A percentile compares a stretch with the other conserved stretches of the same genome.
Evolutionary conservation across 2,329 filamentous ascomycete species (phyloP).

Genomic region (Pseudopyrenochaeta lycopersici): DNA sequence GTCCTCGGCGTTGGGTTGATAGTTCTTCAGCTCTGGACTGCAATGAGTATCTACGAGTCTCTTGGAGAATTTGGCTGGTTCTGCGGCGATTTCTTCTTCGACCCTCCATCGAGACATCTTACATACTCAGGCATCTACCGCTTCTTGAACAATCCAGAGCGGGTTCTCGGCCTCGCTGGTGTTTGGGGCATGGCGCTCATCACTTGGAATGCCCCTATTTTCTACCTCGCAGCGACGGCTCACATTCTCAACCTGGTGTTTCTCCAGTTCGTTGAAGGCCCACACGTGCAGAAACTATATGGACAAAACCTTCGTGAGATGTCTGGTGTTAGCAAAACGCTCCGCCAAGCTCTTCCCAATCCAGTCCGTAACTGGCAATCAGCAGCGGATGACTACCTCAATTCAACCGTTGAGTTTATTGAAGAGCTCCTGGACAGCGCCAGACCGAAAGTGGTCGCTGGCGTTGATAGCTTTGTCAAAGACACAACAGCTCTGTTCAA

Average conservation of each 20-base stretch:
- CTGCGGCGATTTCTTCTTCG: slow-evolving; percentile 98
- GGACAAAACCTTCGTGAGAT: slow-evolving; percentile 83
- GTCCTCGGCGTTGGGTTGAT: slow-evolving; percentile 83
- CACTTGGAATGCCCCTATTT: slow-evolving; percentile 86
- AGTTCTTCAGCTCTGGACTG: slow-evolving; percentile 90
- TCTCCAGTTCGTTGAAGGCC: slow-evolving; percentile 91
- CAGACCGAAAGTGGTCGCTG: slow-evolving; percentile 83
- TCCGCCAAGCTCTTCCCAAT: slow-evolving; percentile 84
- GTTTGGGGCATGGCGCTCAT: slow-evolving; percentile 95
- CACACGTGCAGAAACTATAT: slow-evolving; percentile 92
- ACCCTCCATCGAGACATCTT: slow-evolving; percentile 79
- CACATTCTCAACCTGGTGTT: slow-evolving; percentile 87
- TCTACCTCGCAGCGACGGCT: slow-evolving; percentile 83
- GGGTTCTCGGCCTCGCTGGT: slow-evolving; percentile 91
- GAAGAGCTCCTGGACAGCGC: slow-evolving; percentile 90
- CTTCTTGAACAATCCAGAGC: slow-evolving; percentile 96
- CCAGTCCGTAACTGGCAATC: slow-evolving; percentile 85
- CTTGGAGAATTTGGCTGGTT: slow-evolving; percentile 99
- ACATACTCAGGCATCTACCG: slow-evolving; percentile 98
- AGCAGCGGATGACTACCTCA: slow-evolving; percentile 85
- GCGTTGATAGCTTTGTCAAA: slow-evolving; percentile 85
- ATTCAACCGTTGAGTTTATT: slow-evolving; percentile 86
- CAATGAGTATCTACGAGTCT: slow-evolving; percentile 91
- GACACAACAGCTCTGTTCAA: slow-evolving; percentile 90
- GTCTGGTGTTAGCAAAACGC: slow-evolving; percentile 89